Evolutionary conservation across 371 early-diverging fungal genomes (phyloP).

Genomic region (Lichtheimia corymbifera): DNA sequence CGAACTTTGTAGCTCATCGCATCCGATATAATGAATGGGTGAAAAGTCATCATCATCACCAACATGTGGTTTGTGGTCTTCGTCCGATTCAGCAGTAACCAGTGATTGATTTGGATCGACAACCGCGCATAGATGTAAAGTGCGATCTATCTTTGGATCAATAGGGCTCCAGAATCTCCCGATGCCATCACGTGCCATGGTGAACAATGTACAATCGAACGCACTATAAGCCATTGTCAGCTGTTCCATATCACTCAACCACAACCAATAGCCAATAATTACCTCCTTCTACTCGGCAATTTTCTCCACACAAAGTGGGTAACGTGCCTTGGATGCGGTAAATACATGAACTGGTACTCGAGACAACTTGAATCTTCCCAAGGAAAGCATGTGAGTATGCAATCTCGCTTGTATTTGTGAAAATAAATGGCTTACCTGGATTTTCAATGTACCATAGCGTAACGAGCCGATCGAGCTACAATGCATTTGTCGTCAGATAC

Average conservation of each 20-base stretch:
- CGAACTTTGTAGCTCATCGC: constrained; percentile 57
- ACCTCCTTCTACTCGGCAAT: constrained; percentile 34
- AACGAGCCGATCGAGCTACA: constrained; percentile 66
- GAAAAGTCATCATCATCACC: constrained; percentile 31
- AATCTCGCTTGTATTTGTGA: too few species aligned
- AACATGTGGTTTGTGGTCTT: constrained; percentile 10
- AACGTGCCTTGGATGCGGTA: constrained; percentile 72
- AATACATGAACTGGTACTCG: constrained; percentile 63
- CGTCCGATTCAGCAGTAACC: constrained; percentile 46
- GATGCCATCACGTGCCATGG: constrained; percentile 72
- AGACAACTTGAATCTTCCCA: neutral
- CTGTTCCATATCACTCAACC: neutral
- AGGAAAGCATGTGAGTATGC: neutral
- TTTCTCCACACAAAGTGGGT: constrained; percentile 72
- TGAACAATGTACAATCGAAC: constrained; percentile 62
- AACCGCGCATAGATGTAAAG: constrained; percentile 66
- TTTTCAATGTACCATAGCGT: constrained; percentile 66
- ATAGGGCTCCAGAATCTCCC: constrained; percentile 80
- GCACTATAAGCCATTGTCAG: neutral
- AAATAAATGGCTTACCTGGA: neutral
- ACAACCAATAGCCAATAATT: neutral
- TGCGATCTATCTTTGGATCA: constrained; percentile 42
- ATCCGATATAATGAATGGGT: constrained; percentile 69
- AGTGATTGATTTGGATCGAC: constrained; percentile 74
- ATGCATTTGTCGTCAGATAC: neutral